Conservation (phyloP, 306 rosid genomes). For the Potentilla sterilis region DNA sequence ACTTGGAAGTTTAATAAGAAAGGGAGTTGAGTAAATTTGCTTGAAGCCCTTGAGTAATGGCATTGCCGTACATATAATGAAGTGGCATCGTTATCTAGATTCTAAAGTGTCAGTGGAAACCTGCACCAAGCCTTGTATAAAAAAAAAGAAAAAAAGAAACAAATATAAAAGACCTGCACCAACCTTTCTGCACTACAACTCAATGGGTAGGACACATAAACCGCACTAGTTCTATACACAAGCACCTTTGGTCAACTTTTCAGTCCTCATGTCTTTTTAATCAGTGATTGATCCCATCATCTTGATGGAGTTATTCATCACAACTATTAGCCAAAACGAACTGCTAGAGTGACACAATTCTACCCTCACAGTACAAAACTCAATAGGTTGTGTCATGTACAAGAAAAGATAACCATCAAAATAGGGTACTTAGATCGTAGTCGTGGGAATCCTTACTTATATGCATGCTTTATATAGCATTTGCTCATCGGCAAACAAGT, state of each 20-base stretch:
- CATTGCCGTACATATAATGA: not conserved
- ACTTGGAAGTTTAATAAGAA: not conserved
- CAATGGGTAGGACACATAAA: not conserved
- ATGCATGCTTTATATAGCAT: too few relatives aligned
- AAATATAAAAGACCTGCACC: not conserved
- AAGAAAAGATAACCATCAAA: too few relatives aligned
- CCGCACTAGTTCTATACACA: not conserved
- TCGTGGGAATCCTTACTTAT: too few relatives aligned
- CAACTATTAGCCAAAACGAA: not conserved
- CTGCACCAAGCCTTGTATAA: not conserved
- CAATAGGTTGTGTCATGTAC: too few relatives aligned
- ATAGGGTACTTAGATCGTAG: too few relatives aligned
- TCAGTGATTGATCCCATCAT: not conserved
- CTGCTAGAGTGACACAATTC: too few relatives aligned
- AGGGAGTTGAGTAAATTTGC: not conserved
- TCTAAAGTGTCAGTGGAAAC: not conserved
- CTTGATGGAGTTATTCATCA: not conserved
- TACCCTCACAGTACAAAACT: too few relatives aligned
- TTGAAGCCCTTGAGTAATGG: not conserved
- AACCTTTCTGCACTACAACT: constrained; percentile 3
- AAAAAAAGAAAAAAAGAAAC: not conserved
- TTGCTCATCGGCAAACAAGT: too few relatives aligned
- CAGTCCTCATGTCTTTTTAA: not conserved
- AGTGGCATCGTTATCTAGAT: not conserved
- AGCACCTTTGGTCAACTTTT: not conserved